These are phyloP conservation scores for Hymenoscyphus infarciens DNA, from an alignment of 2,329 filamentous ascomycete genomes.

Conservation along the genomic window DNA sequence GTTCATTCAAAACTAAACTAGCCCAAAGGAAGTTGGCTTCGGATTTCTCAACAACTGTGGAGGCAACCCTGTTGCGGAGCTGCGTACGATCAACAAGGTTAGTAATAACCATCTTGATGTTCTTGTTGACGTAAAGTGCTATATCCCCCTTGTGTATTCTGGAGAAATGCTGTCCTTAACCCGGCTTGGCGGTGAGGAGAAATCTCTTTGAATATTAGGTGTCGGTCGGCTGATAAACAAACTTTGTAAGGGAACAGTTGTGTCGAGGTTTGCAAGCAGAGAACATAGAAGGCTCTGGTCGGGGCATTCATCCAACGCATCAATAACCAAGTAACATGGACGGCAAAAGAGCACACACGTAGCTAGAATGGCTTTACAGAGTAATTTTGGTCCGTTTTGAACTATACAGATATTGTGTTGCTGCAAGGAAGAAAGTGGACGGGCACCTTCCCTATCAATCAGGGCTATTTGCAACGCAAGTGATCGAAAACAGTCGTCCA, in stretches of 20 bases:
- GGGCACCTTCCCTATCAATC: neutral
- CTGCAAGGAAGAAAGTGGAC: conserved; percentile 6
- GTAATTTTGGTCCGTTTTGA: neutral
- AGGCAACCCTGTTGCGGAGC: neutral
- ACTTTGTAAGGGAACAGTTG: neutral
- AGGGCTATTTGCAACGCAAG: conserved; percentile 33
- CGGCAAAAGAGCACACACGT: neutral
- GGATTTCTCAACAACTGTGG: conserved; percentile 1
- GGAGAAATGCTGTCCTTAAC: neutral
- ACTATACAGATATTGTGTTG: neutral
- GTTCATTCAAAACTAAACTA: neutral
- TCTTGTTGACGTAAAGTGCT: neutral
- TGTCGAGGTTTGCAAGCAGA: neutral
- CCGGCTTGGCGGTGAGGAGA: neutral
- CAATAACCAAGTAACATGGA: conserved; percentile 2
- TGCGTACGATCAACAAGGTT: neutral
- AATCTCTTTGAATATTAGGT: neutral
- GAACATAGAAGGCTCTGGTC: neutral
- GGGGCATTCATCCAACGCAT: conserved; percentile 5
- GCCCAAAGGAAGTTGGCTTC: conserved; percentile 6
- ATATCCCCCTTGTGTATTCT: conserved; percentile 5
- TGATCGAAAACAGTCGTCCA: conserved; percentile 27
- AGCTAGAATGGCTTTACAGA: neutral
- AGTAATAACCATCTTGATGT: neutral
- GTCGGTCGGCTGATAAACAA: neutral